Base-by-base conservation (phyloP, 768 basidiomycete genomes). In the Tulasnella calospora region DNA sequence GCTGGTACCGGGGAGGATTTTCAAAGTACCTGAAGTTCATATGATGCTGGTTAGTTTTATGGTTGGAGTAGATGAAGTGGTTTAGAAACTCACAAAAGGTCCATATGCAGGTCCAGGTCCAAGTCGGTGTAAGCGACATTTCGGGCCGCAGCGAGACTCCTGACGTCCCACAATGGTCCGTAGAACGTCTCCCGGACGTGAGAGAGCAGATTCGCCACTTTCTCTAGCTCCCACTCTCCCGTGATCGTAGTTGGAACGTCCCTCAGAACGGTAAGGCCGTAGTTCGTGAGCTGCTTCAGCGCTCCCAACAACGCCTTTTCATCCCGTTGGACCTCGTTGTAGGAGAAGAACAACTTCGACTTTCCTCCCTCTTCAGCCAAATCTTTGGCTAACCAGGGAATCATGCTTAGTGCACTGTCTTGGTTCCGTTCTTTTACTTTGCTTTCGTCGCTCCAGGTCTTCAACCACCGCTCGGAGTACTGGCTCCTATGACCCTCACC, bases 91-190 rank as follows among this genome's bases (percentile, higher is more conserved):
- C 82, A 96, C 95, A 93, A 85, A 0, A 99, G 86, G 85, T 99
- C 97, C 92, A 94, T 94, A 82, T 98, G 96, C 30, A 96, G 83
- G 0, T 92, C 96, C 12, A 99, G 87, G 81, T 94, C 88, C 35
- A 98, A 87, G 83, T 95, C 91, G 17, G 97, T 99, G 83, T 98
- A 98, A 4, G 97, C 97, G 77, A 99, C 95, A 83, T 99, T 99
- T 81, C 87, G 89, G 82, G 93, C 93, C 77, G 94, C 87, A 57
- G 84, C 85, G 55, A 90, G 81, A 79, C 91, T 94, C 85, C 90
- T 89, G 36, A 99, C 96, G 83, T 98, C 90, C 95, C 95, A 98
- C 1, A 92, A 82, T 69, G 88, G 86, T 0, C 97, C 97, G 81
- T 99, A 99, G 83, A 98, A 96, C 12, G 96, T 99, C 69, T 88